Percentiles rank a stretch among this genome's conserved stretches.
phyloP scores from a whole-genome alignment of 78 protist species.

The Speleostelium caveatum region DNA sequence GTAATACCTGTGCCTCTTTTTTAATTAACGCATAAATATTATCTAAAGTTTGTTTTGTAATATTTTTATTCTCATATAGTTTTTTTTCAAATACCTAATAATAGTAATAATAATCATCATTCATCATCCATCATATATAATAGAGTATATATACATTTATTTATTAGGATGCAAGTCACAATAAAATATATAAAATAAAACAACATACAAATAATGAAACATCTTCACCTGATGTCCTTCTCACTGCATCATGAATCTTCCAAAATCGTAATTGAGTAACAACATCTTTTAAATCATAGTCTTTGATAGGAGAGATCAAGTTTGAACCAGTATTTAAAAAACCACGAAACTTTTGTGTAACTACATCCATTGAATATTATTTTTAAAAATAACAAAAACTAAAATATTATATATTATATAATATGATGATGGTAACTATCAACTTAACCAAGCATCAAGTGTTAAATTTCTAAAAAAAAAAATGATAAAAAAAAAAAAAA shows the following conservation, averaged over 20 bases:
- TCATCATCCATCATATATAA: neutral
- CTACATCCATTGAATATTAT: conserved; percentile 17
- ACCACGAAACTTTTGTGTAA: conserved; percentile 35
- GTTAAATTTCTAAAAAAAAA: too few species aligned
- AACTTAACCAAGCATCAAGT: too few species aligned
- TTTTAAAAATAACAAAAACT: too few species aligned
- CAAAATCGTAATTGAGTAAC: conserved; percentile 1
- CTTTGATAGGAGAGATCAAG: conserved; percentile 37
- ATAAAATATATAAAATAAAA: neutral
- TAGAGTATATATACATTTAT: neutral
- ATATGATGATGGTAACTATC: too few species aligned
- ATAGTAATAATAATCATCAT: neutral
- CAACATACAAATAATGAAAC: conserved; percentile 52
- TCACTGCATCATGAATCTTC: conserved; percentile 45
- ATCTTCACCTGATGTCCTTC: conserved; percentile 51
- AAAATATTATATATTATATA: too few species aligned
- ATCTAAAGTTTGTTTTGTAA: conserved; percentile 17
- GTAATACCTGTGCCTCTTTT: conserved; percentile 55
- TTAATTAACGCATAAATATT: conserved; percentile 8
- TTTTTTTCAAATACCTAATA: conserved; percentile 53
- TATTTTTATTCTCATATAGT: conserved; percentile 14
- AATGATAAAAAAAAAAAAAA: too few species aligned
- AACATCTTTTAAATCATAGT: conserved; percentile 17
- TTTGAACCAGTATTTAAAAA: conserved; percentile 9
- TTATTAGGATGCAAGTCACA: neutral